Evolutionary conservation across 2,329 filamentous ascomycete genomes (phyloP).

Genomic region (Trichophyton simii): DNA sequence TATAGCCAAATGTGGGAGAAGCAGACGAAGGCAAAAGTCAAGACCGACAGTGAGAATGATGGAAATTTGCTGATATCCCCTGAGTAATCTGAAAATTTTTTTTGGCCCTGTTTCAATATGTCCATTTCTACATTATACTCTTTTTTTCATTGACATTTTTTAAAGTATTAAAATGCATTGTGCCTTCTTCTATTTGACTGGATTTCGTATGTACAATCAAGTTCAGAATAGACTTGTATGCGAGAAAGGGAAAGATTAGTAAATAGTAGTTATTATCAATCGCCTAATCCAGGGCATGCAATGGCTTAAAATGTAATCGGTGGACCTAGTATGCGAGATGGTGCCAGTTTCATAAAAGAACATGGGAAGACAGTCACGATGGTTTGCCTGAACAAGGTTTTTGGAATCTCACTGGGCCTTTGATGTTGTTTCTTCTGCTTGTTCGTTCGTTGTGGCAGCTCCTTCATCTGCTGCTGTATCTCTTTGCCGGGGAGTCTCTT

Average conservation of each 20-base stretch:
- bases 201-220: too few species aligned
- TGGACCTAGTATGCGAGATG: neutral
- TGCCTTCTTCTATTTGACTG: too few species aligned
- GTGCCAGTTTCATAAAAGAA: neutral
- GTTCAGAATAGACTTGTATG: too few species aligned
- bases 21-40: neutral
- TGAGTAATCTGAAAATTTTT: too few species aligned
- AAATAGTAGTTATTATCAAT: neutral
- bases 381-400: neutral
- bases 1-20: neutral
- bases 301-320: neutral
- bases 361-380: neutral
- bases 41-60: too few species aligned
- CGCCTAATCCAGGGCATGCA: neutral
- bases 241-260: neutral
- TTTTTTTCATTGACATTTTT: neutral
- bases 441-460: neutral
- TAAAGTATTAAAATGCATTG: neutral
- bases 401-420: neutral
- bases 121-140: too few species aligned
- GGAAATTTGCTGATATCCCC: too few species aligned
- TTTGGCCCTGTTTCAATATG: too few species aligned
- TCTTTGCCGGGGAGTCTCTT: neutral
- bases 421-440: neutral
- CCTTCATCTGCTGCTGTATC: neutral